Evolutionary conservation across 2,329 filamentous ascomycete genomes (phyloP).

Genomic region (Paraconiothyrium brasiliense): DNA sequence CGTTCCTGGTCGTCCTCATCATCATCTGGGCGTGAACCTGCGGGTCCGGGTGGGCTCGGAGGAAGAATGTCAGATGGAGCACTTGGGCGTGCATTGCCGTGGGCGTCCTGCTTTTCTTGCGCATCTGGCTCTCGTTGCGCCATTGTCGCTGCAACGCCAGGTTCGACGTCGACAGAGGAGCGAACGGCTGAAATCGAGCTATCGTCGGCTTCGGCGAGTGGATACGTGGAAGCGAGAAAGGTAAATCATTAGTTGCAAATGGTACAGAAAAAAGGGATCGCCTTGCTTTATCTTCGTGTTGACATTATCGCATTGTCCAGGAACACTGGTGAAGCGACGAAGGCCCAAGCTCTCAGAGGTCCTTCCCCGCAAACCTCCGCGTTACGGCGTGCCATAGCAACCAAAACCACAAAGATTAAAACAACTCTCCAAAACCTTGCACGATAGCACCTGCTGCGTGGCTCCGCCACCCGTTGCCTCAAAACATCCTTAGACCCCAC

Average conservation of each 20-base stretch:
- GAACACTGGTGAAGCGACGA: neutral
- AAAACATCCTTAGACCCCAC: neutral
- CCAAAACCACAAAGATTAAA: slow-evolving; percentile 27
- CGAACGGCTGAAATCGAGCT: too few relatives aligned
- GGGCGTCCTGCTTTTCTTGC: neutral
- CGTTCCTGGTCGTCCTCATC: slow-evolving; percentile 1
- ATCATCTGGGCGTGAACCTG: slow-evolving; percentile 18
- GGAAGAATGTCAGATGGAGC: slow-evolving; percentile 12
- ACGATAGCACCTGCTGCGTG: slow-evolving; percentile 14
- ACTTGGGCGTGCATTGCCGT: neutral
- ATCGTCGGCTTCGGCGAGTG: too few relatives aligned
- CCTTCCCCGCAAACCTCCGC: slow-evolving; percentile 26
- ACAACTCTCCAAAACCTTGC: slow-evolving; percentile 11
- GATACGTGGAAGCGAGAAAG: too few relatives aligned
- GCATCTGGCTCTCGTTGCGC: neutral
- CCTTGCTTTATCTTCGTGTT: neutral
- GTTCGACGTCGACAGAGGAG: too few relatives aligned
- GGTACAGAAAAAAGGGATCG: too few relatives aligned
- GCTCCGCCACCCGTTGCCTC: neutral
- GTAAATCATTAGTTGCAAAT: too few relatives aligned
- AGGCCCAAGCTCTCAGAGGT: slow-evolving; percentile 21
- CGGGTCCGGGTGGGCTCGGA: slow-evolving; percentile 12
- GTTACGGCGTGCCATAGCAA: slow-evolving; percentile 26
- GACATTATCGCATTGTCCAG: neutral
- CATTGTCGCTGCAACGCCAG: neutral